phyloP scores from a whole-genome alignment of 1,284 basidiomycete species.

The Ceratobasidium sp. region DNA sequence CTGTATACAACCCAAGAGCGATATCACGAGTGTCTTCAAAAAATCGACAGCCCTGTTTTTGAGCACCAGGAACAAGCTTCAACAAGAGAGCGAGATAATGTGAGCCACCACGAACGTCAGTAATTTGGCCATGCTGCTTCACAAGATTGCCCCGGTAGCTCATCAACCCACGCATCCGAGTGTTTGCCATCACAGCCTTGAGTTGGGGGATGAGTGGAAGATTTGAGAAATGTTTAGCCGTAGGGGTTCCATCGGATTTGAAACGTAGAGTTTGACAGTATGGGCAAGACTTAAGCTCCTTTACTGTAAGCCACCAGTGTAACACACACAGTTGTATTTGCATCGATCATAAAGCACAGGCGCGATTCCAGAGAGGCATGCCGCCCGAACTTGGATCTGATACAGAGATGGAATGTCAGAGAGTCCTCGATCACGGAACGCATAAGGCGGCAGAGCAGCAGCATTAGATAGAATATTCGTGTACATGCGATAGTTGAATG shows the following conservation, averaged over 20 bases:
- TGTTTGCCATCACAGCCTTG: not conserved
- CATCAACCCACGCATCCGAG: not conserved
- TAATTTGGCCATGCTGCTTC: not conserved
- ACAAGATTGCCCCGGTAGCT: not conserved
- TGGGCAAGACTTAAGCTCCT: constrained; percentile 14
- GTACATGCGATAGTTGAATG: too few species aligned
- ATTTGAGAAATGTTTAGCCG: not conserved
- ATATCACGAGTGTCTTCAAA: not conserved
- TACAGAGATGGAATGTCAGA: too few species aligned
- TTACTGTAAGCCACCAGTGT: not conserved
- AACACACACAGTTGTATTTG: not conserved
- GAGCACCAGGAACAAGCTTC: not conserved
- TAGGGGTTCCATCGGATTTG: constrained; percentile 8
- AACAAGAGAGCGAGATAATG: not conserved
- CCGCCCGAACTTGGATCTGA: too few species aligned
- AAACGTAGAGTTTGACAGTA: constrained; percentile 35
- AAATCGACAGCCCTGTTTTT: not conserved
- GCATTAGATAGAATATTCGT: too few species aligned
- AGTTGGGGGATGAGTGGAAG: constrained; percentile 23
- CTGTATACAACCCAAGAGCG: not conserved
- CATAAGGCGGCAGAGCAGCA: too few species aligned
- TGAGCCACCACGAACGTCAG: not conserved
- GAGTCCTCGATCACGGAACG: too few species aligned
- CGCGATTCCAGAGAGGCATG: constrained; percentile 10
- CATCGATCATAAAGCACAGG: not conserved